These are phyloP conservation scores for Quercus alba DNA, from an alignment of 306 rosid genomes.

Conservation along the genomic window DNA sequence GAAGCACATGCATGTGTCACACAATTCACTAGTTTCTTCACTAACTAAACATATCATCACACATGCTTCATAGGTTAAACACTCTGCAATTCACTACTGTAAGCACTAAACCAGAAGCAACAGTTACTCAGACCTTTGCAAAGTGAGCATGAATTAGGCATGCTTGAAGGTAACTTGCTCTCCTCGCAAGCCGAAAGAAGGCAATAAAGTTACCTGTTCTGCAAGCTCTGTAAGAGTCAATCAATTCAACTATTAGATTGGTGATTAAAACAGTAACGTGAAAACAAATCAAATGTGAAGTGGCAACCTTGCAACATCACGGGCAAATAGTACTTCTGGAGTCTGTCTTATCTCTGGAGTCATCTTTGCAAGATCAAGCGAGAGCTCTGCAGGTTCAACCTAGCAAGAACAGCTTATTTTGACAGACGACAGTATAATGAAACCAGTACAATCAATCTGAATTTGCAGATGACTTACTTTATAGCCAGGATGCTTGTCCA, in stretches of 20 bases:
- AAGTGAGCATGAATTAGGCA: slow-evolving; percentile 99
- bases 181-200: slow-evolving; percentile 85
- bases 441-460: slow-evolving; percentile 26
- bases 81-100: background rate
- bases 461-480: slow-evolving; percentile 55
- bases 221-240: slow-evolving; percentile 77
- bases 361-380: slow-evolving; percentile 99
- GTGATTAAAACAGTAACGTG: slow-evolving; percentile 4
- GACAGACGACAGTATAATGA: slow-evolving; percentile 24
- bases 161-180: slow-evolving; percentile 95
- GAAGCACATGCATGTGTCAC: background rate
- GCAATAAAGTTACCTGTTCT: slow-evolving; percentile 85
- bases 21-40: slow-evolving; percentile 14
- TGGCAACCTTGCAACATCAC: slow-evolving; percentile 83
- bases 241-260: slow-evolving; percentile 25
- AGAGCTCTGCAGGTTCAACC: slow-evolving; percentile 99
- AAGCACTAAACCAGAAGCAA: slow-evolving; percentile 19
- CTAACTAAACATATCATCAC: slow-evolving; percentile 2
- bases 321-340: slow-evolving; percentile 89
- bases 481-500: slow-evolving; percentile 99
- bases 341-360: slow-evolving; percentile 91
- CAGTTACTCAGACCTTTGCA: slow-evolving; percentile 63
- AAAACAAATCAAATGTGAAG: slow-evolving; percentile 16
- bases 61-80: slow-evolving; percentile 12
- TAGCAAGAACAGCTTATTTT: slow-evolving; percentile 44